Conservation (phyloP, 1,139 yeast genomes). For the Sugiyamaella paludigena region DNA sequence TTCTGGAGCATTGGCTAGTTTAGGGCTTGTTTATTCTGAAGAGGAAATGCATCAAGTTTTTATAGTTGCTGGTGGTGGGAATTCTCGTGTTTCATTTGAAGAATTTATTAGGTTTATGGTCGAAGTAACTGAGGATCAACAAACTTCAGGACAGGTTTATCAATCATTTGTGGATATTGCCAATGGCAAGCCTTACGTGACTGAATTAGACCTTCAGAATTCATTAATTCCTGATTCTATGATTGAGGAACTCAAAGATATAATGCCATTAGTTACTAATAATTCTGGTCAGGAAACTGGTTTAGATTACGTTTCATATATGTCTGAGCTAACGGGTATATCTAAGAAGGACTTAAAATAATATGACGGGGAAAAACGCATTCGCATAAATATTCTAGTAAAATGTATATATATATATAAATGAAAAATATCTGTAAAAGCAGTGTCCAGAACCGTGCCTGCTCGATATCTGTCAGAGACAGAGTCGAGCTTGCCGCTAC, state of each 20-base stretch:
- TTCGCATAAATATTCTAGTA: too few relatives aligned
- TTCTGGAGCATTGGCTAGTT: slow-evolving; percentile 42
- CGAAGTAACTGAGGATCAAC: slow-evolving; percentile 42
- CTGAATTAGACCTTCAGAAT: slow-evolving; percentile 42
- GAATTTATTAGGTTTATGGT: slow-evolving; percentile 43
- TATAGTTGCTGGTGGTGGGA: slow-evolving; percentile 32
- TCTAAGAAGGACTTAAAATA: not conserved
- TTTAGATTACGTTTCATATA: slow-evolving; percentile 36
- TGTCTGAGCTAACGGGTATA: slow-evolving; percentile 25
- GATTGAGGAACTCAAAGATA: slow-evolving; percentile 35
- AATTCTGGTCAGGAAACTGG: slow-evolving; percentile 33
- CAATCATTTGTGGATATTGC: slow-evolving; percentile 43
- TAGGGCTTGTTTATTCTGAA: slow-evolving; percentile 40
- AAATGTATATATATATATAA: too few relatives aligned
- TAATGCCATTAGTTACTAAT: slow-evolving; percentile 33
- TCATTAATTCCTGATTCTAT: slow-evolving; percentile 38
- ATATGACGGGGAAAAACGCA: too few relatives aligned
- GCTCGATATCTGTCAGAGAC: too few relatives aligned
- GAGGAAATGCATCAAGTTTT: slow-evolving; percentile 42
- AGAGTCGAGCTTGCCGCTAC: too few relatives aligned
- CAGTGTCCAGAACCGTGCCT: too few relatives aligned
- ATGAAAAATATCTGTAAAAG: too few relatives aligned
- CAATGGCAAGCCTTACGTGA: slow-evolving; percentile 41
- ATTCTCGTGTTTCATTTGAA: slow-evolving; percentile 37
- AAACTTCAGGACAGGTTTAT: slow-evolving; percentile 41